These are phyloP conservation scores for Tuber magnatum DNA, from an alignment of 495 filamentous ascomycete species.

Conservation along the genomic window DNA sequence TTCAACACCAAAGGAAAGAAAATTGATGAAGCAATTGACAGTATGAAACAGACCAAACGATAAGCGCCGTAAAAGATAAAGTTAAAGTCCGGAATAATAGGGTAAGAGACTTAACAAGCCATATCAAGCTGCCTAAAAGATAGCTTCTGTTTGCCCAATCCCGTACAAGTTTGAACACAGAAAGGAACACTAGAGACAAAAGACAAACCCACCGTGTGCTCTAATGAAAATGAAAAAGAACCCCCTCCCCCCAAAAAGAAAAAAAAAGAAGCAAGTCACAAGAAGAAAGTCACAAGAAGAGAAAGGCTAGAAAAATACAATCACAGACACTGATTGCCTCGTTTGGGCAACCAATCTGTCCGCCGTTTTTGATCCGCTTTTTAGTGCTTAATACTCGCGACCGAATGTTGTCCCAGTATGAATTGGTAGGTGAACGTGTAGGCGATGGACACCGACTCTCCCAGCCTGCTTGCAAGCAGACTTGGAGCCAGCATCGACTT, in stretches of 20 bases:
- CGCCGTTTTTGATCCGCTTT: neutral
- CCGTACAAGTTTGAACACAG: neutral
- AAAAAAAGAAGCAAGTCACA: no score
- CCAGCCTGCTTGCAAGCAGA: conserved; percentile 34
- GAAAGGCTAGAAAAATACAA: conserved; percentile 13
- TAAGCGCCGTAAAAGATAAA: neutral
- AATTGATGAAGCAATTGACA: neutral
- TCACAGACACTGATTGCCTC: neutral
- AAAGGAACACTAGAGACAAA: neutral
- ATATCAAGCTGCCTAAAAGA: neutral
- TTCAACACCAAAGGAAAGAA: conserved; percentile 1
- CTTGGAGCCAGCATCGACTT: conserved; percentile 38
- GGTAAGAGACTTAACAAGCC: neutral
- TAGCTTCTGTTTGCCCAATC: conserved; percentile 1
- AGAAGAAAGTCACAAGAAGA: conserved; percentile 13
- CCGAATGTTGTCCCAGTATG: conserved; percentile 30
- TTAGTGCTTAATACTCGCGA: conserved; percentile 24
- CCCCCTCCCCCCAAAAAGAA: no score
- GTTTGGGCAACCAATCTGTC: neutral
- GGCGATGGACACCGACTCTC: conserved; percentile 39
- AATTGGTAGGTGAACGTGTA: conserved; percentile 36
- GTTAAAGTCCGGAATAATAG: neutral
- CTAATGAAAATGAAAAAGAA: conserved; percentile 17
- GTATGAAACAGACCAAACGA: neutral
- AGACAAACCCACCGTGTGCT: neutral